Base-by-base conservation (phyloP, 1,284 basidiomycete species). In the Quambalaria eucalypti region DNA sequence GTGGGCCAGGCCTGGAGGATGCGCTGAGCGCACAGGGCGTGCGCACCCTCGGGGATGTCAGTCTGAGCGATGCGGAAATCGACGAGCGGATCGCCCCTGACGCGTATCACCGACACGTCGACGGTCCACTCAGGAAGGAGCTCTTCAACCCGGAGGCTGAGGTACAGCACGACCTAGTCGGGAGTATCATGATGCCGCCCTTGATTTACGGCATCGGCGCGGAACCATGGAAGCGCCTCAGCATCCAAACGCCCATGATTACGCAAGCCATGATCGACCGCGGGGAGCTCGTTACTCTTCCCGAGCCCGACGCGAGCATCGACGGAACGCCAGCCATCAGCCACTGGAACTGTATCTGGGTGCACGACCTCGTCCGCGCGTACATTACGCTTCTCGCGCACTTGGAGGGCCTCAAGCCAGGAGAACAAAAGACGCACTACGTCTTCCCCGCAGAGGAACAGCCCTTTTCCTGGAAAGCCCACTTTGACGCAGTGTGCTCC, bases 351-450 rank as follows among this genome's bases (percentile, higher is more conserved):
- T 16, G n/a, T 8, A 28, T 54, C n/a, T 50, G 44, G 31, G 46
- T 54, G 14, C 52, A 54, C 49, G 52, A 54, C 29, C 48, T 54
- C 6, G 39, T 28, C 30, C 19, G 52, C 2, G 51, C 52, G 6
- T 54, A 51, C 30, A n/a, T 54, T 8, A 4, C 52, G 25, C 31
- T 44, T 29, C 49, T 57, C 28, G 33, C 42, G 9, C 28, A 54
- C 21, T 31, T 50, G 16, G 44, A 57, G n/a, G n/a, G 14, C 14
- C 26, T 48, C 23, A 25, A 42, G 21, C 52, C 46, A 16, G 51
- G 51, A 14, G 25, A 48, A 21, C 52, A 54, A 47, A 28, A 42
- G 29, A 51, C 52, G 21, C 53, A 55, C 50, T 54, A 54, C 39
- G 25, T 33, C 25, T 55, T 55, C 33, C 53, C 53, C 12, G 51